Evolutionary conservation across 139 green algal genomes (phyloP), one percentile per base, ranked within the genome.

Genomic region (Micromonas pusilla): DNA sequence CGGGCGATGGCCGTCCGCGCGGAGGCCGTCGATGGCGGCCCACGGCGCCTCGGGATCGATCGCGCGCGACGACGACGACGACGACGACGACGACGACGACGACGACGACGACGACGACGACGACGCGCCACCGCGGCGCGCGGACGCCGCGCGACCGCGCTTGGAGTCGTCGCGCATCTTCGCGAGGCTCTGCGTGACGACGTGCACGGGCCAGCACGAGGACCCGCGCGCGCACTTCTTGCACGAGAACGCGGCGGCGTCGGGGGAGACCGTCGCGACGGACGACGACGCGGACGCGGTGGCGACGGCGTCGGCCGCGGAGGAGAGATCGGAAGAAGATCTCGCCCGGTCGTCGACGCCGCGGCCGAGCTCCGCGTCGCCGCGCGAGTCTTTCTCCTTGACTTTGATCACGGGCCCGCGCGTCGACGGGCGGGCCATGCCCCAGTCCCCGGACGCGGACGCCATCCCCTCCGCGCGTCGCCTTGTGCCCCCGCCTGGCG

Each of bases 201-300:
- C 23, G 33, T 75, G 68, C 68, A 75, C 68, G 23, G 36, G 34
- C 0, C 16, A 75, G 53, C 68, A 75, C 37, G 37, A 63, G 34
- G 37, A 16, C 37, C 36, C 38, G n/a, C 68, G 36, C 68, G 68
- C 68, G 68, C 68, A 75, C 38, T 75, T 75, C 36, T n/a, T 39
- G 68, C 68, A 75, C 36, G 36, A 2, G 36, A 38, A 75, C 30
- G 34, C 0, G 1, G 25, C 32, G 32, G 52, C 66, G 13, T 34
- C 60, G 13, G 9, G 3, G 65, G 45, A 57, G 45, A 16, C 16
- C 45, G 45, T 57, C 45, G 45, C 45, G 45, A 23, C 45, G n/a
- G n/a, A n/a, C n/a, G n/a, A n/a, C n/a, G n/a, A n/a, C n/a, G n/a
- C n/a, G n/a, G n/a, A n/a, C n/a, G n/a, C n/a, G n/a, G n/a, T 9